These are phyloP conservation scores for Saccharum spontaneum DNA, from an alignment of 176 grass and related monocot genomes.

Conservation along the genomic window DNA sequence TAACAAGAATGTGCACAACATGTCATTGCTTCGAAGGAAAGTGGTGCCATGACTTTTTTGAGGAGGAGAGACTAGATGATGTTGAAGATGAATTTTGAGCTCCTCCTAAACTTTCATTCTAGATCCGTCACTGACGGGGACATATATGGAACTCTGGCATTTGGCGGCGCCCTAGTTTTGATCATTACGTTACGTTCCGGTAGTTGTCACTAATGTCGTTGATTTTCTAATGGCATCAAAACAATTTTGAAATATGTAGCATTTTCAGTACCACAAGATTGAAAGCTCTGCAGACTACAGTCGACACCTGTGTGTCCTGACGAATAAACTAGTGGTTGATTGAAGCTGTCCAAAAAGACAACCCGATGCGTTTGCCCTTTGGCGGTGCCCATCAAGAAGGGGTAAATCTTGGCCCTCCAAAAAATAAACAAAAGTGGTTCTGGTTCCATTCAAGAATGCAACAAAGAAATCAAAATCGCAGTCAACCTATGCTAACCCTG, in stretches of 20 bases:
- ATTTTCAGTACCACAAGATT: background rate
- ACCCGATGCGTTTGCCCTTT: background rate
- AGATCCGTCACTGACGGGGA: no score
- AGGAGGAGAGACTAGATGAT: no score
- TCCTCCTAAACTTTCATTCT: no score
- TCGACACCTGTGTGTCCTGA: background rate
- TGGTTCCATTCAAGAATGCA: constrained; percentile 20
- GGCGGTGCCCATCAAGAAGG: constrained; percentile 33
- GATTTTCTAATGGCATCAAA: background rate
- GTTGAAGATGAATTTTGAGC: no score
- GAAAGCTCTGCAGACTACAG: background rate
- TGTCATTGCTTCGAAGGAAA: no score
- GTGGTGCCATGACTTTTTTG: no score
- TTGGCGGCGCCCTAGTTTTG: no score
- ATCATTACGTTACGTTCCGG: no score
- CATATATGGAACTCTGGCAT: no score
- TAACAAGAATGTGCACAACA: no score
- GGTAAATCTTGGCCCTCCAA: constrained; percentile 27
- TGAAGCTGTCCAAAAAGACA: background rate
- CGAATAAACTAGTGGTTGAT: background rate
- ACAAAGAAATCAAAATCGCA: constrained; percentile 2
- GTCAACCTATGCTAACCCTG: constrained; percentile 42
- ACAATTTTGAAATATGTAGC: background rate
- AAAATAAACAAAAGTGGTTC: background rate
- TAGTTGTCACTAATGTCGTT: background rate